Conservation (phyloP, 176 grass and related monocot species). For the Musa schizocarpa region DNA sequence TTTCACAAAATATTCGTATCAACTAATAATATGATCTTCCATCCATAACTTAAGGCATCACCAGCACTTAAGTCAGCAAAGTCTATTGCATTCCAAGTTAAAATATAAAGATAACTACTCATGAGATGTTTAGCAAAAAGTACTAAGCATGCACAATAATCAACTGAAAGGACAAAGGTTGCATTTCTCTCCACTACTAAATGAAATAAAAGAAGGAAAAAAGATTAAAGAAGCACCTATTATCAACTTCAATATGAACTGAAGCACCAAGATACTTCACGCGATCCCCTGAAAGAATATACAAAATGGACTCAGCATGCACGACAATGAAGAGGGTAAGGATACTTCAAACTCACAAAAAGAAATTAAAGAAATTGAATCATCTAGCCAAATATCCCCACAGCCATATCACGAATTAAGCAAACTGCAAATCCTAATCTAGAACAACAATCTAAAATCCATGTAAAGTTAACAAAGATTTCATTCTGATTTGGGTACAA, state of each 20-base stretch:
- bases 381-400: background rate
- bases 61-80: too few relatives aligned
- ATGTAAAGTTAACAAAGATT: background rate
- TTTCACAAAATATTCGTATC: too few relatives aligned
- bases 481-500: background rate
- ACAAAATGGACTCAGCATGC: background rate
- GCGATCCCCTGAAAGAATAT: constrained; percentile 62
- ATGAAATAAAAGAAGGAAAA: constrained; percentile 8
- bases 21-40: too few relatives aligned
- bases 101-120: too few relatives aligned
- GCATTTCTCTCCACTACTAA: constrained; percentile 2
- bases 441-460: background rate
- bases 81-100: too few relatives aligned
- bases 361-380: background rate
- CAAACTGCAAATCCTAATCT: background rate
- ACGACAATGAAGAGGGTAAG: background rate
- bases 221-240: constrained; percentile 41
- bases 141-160: background rate
- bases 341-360: background rate
- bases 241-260: constrained; percentile 38
- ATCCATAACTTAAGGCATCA: too few relatives aligned
- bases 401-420: background rate
- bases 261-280: constrained; percentile 63
- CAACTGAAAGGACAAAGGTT: background rate
- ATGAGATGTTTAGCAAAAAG: background rate